Conservation (phyloP, 2,329 filamentous ascomycete species). For the Beauveria asiatica region DNA sequence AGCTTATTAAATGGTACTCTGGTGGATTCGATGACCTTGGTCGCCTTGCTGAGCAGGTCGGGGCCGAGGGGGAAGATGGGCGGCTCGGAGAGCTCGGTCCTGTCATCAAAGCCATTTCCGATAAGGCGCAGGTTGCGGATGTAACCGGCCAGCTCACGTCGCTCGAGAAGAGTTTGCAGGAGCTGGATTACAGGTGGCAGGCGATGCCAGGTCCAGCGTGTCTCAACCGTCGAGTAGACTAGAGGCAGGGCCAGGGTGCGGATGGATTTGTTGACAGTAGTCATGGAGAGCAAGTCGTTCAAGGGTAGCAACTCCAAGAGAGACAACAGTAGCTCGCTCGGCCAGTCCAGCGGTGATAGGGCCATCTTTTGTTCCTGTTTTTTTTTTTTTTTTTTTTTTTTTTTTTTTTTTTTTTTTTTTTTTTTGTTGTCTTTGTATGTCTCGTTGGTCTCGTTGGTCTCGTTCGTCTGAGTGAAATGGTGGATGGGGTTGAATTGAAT, state of each 20-base stretch:
- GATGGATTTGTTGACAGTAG: neutral
- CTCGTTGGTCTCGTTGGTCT: rapidly evolving
- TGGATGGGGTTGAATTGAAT: neutral
- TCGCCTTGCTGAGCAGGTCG: neutral
- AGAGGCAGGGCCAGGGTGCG: neutral
- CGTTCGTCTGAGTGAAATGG: neutral
- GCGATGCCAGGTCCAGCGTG: neutral
- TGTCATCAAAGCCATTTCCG: neutral
- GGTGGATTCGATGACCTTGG: neutral
- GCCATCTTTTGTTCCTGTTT: neutral
- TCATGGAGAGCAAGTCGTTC: neutral
- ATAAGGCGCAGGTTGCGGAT: neutral
- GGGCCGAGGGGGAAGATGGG: neutral
- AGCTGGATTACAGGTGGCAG: neutral
- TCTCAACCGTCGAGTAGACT: neutral
- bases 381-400: no score
- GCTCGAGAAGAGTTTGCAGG: neutral
- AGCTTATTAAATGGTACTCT: neutral
- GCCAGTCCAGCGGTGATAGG: neutral
- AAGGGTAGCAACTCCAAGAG: neutral
- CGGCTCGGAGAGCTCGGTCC: neutral
- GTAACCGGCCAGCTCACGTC: neutral
- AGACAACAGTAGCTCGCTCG: neutral
- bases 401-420: no score
- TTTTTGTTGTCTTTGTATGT: no score